A percentile compares a stretch with the other conserved stretches of the same genome.
Evolutionary conservation across 441 rosid genomes (phyloP).

Genomic region (Isatis lusitanica): DNA sequence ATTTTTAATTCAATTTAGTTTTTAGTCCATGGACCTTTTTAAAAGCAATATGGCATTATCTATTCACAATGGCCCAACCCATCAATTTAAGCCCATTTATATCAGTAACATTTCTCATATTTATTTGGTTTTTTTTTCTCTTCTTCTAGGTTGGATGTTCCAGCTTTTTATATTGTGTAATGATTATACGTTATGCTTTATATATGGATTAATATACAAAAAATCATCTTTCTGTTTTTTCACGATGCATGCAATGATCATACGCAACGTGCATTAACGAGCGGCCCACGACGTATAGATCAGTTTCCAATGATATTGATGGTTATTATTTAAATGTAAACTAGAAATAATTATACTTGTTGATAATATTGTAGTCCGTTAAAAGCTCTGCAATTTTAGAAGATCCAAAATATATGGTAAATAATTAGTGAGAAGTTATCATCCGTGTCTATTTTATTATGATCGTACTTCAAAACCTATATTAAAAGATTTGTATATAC

Average conservation of each 20-base stretch:
- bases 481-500: background rate
- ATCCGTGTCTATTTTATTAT: background rate
- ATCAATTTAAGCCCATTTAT: background rate
- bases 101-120: background rate
- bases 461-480: background rate
- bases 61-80: background rate
- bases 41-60: background rate
- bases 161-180: background rate
- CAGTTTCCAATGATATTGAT: slow-evolving; percentile 5
- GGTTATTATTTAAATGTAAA: background rate
- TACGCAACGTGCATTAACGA: slow-evolving; percentile 34
- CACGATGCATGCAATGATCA: slow-evolving; percentile 35
- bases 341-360: background rate
- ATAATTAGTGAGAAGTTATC: background rate
- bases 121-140: background rate
- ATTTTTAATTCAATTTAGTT: background rate
- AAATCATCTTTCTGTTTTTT: background rate
- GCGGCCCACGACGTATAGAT: slow-evolving; percentile 21
- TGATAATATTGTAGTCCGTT: background rate
- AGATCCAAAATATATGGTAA: background rate
- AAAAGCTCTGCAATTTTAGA: background rate
- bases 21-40: background rate
- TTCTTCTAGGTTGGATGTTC: background rate
- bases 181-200: slow-evolving; percentile 11
- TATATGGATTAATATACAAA: background rate